A percentile compares a stretch with the other conserved stretches of the same genome.
Evolutionary conservation across 2,329 filamentous ascomycete genomes (phyloP).

Genomic region (Calycina marina): DNA sequence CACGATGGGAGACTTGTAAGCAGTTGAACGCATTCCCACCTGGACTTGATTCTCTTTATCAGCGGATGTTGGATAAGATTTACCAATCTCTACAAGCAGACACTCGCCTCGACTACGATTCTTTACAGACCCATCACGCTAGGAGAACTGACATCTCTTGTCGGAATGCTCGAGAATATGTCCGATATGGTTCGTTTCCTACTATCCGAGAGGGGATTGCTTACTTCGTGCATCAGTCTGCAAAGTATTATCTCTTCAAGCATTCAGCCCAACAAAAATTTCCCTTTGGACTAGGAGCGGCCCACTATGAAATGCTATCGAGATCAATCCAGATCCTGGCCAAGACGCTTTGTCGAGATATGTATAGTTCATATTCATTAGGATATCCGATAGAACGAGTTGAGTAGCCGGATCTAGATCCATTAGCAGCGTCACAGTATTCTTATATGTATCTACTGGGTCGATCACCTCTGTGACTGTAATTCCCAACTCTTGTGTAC

Average conservation of each 20-base stretch:
- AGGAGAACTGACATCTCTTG: not conserved
- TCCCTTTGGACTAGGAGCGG: not conserved
- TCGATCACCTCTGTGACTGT: not conserved
- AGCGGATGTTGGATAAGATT: not conserved
- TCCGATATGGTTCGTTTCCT: not conserved
- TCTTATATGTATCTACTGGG: slow-evolving; percentile 1
- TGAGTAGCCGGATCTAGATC: slow-evolving; percentile 1
- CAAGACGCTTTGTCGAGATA: not conserved
- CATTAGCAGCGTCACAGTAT: not conserved
- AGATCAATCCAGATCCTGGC: not conserved
- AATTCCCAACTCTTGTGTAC: not conserved
- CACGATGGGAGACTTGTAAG: not conserved
- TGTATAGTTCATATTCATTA: not conserved
- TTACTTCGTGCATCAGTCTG: not conserved
- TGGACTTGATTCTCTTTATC: slow-evolving; percentile 1
- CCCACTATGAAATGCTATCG: not conserved
- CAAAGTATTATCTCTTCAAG: not conserved
- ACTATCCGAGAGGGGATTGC: not conserved
- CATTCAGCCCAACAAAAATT: not conserved
- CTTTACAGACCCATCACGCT: not conserved
- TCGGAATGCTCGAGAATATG: not conserved
- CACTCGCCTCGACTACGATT: not conserved
- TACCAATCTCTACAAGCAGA: not conserved
- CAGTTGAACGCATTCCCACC: not conserved
- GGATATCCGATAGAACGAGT: slow-evolving; percentile 1